Percentiles rank a stretch among this genome's conserved stretches.
phyloP scores from a whole-genome alignment of 345 rosid species.

The Pugionium cornutum region DNA sequence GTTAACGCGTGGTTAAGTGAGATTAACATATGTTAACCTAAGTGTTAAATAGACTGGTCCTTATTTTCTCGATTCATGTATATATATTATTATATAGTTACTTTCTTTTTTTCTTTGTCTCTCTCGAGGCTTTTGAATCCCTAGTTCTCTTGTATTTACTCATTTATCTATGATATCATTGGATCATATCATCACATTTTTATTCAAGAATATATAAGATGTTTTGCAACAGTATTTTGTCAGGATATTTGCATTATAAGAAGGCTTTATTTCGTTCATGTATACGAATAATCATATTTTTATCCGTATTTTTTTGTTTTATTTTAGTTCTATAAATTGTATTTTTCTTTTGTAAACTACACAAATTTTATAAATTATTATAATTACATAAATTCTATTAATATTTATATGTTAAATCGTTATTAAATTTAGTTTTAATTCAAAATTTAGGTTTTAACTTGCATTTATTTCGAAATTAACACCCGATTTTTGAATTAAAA shows the following conservation, averaged over 20 bases:
- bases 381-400: too few species aligned
- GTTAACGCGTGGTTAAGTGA: constrained; percentile 50
- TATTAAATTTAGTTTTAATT: too few species aligned
- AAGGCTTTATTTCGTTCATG: neutral
- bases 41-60: constrained; percentile 48
- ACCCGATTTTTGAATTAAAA: too few species aligned
- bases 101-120: constrained; percentile 12
- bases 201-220: neutral
- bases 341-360: too few species aligned
- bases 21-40: constrained; percentile 44
- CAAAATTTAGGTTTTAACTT: too few species aligned
- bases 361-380: too few species aligned
- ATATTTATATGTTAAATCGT: too few species aligned
- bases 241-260: constrained; percentile 27
- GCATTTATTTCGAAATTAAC: too few species aligned
- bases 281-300: too few species aligned
- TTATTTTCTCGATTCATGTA: constrained; percentile 26
- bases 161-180: constrained; percentile 13
- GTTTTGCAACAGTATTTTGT: constrained; percentile 25
- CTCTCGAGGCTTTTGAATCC: constrained; percentile 27
- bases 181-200: constrained; percentile 27
- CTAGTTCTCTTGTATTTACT: neutral
- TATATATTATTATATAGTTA: constrained; percentile 30
- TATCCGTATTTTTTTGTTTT: too few species aligned
- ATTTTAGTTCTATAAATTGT: too few species aligned